Evolutionary conservation across 768 basidiomycete genomes (phyloP), one percentile per base, ranked within the genome.

Genomic region (Panaeolus papilionaceus): DNA sequence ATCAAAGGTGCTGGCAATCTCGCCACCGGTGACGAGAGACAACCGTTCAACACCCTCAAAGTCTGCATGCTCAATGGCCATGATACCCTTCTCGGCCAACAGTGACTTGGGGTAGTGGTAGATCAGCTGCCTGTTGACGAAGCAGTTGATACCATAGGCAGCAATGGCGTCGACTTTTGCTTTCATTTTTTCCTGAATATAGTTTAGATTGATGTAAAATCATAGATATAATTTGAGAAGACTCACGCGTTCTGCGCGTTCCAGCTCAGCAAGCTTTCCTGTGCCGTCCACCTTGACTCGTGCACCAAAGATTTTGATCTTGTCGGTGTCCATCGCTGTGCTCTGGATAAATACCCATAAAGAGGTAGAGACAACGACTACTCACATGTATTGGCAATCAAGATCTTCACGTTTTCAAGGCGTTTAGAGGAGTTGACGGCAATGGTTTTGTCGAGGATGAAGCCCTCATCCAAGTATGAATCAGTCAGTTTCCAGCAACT

Each of bases 251-350:
- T 99, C 98, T 6, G 98, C 98, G 11, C 96, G 91, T 79, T 99
- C 98, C 18, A 99, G 89, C 79, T 99, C 98, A 8, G 98, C 98
- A 7, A 99, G 88, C 81, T 99, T 98, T 64, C 96, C 93, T 2
- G 98, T 97, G 58, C 93, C 86, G 73, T 98, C 97, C 6, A 99
- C 98, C 80, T 96, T 95, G 69, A 99, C 90, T 42, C 95, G 87
- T 0, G 98, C 97, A 49, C 98, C 98, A 69, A 99, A 99, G 68
- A 99, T 92, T 82, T 99, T 99, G 84, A 99, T 98, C 79, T 99
- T 99, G 82, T 99, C 98, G 33, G 98, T 99, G 81, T 99, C 98
- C 98, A 99, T 99, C 3, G 98, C 96, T 96, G n/a, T n/a, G n/a
- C n/a, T n/a, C n/a, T n/a, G n/a, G n/a, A n/a, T n/a, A n/a, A n/a